These are phyloP conservation scores for Candida sonorensis DNA, from an alignment of 805 yeast species.

Conservation along the genomic window DNA sequence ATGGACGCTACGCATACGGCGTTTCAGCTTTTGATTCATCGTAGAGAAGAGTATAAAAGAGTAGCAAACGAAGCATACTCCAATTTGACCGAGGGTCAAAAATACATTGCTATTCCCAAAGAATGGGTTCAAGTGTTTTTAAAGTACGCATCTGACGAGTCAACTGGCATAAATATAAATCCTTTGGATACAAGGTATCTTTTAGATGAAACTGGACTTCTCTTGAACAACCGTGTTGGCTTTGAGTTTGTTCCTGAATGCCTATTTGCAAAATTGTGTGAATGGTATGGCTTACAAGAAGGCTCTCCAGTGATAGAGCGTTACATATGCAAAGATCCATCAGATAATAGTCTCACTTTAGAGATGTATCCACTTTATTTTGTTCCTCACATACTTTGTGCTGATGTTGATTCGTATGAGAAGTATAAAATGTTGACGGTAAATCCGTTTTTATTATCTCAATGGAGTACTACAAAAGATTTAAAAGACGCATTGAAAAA, in stretches of 20 bases:
- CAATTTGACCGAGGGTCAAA: slow-evolving; percentile 37
- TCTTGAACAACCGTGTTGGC: slow-evolving; percentile 21
- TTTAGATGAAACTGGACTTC: slow-evolving; percentile 38
- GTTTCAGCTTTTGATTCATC: slow-evolving; percentile 8
- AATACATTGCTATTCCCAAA: slow-evolving; percentile 41
- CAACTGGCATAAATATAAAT: slow-evolving; percentile 19
- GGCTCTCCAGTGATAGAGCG: slow-evolving; percentile 33
- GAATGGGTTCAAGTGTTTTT: slow-evolving; percentile 38
- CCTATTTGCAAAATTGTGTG: slow-evolving; percentile 36
- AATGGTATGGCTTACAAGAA: slow-evolving; percentile 49
- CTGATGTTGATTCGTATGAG: slow-evolving; percentile 15
- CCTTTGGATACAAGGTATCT: slow-evolving; percentile 40
- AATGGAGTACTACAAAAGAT: slow-evolving; percentile 24
- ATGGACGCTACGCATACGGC: neutral
- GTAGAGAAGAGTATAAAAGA: slow-evolving; percentile 12
- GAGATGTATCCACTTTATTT: slow-evolving; percentile 21
- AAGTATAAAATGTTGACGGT: slow-evolving; percentile 27
- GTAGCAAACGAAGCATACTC: slow-evolving; percentile 9
- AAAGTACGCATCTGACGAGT: slow-evolving; percentile 23
- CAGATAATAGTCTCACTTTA: slow-evolving; percentile 19
- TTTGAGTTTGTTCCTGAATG: slow-evolving; percentile 35
- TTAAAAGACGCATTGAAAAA: slow-evolving; percentile 16
- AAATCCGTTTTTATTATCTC: slow-evolving; percentile 32
- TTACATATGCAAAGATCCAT: slow-evolving; percentile 19
- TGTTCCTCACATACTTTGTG: slow-evolving; percentile 23